A percentile compares a stretch with the other conserved stretches of the same genome.
phyloP scores from a whole-genome alignment of 176 grass and related monocot species.

The Musa schizocarpa region DNA sequence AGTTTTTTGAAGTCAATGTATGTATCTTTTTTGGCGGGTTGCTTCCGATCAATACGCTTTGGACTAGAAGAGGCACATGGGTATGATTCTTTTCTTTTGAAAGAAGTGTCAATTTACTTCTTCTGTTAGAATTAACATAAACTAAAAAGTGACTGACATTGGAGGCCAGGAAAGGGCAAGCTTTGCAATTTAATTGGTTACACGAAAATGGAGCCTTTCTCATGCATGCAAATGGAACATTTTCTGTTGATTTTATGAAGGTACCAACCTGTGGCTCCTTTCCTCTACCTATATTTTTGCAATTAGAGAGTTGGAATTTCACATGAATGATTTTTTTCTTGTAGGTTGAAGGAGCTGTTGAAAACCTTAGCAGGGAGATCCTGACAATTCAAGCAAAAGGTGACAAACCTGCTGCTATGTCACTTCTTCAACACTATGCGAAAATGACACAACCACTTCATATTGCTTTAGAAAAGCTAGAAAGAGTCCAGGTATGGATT shows the following conservation, averaged over 20 bases:
- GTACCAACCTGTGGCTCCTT: conserved; percentile 14
- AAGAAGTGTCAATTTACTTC: not conserved
- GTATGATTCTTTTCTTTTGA: conserved; percentile 33
- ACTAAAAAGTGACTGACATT: conserved; percentile 12
- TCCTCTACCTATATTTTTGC: not conserved
- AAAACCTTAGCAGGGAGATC: conserved; percentile 83
- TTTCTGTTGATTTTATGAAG: conserved; percentile 87
- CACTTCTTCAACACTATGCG: conserved; percentile 54
- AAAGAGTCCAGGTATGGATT: conserved; percentile 54
- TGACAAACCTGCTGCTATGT: conserved; percentile 53
- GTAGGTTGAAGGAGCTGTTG: conserved; percentile 82
- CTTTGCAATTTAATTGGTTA: conserved; percentile 93
- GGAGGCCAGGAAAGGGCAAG: conserved; percentile 68
- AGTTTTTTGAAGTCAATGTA: conserved; percentile 84
- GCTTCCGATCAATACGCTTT: conserved; percentile 83
- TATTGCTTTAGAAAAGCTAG: conserved; percentile 71
- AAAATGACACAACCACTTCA: conserved; percentile 60
- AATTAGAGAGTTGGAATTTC: not conserved
- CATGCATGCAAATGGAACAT: conserved; percentile 67
- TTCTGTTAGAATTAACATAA: conserved; percentile 14
- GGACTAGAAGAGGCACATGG: conserved; percentile 94
- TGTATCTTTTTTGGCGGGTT: conserved; percentile 87
- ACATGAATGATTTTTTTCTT: not conserved
- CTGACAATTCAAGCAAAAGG: conserved; percentile 89
- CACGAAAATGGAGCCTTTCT: conserved; percentile 79